A percentile compares a stretch with the other conserved stretches of the same genome.
Conservation (phyloP, 106 monocot genomes). For the Phalaenopsis equestris region DNA sequence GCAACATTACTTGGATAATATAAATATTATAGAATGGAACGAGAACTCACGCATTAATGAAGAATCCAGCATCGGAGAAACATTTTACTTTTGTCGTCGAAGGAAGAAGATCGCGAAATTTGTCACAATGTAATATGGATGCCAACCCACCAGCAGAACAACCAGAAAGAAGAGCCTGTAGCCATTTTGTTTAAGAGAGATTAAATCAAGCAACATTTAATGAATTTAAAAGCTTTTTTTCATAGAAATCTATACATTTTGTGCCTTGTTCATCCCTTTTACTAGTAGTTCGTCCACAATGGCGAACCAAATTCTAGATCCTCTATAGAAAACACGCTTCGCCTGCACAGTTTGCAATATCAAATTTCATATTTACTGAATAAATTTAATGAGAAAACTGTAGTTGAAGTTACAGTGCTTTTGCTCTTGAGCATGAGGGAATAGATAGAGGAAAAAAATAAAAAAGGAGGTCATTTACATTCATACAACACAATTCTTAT, state of each 20-base stretch:
- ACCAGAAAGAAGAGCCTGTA: conserved; percentile 88
- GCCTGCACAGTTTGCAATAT: background rate
- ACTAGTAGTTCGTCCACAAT: conserved; percentile 21
- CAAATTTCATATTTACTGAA: background rate
- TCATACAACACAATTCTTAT: too few relatives aligned
- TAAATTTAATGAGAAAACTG: background rate
- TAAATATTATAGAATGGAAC: background rate
- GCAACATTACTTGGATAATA: background rate
- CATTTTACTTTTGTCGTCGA: conserved; percentile 70
- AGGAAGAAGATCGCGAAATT: conserved; percentile 66
- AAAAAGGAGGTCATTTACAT: background rate
- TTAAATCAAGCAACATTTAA: background rate
- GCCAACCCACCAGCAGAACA: conserved; percentile 97
- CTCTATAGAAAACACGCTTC: conserved; percentile 16
- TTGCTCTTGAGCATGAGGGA: background rate
- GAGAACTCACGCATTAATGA: conserved; percentile 76
- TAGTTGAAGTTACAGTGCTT: background rate
- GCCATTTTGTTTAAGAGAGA: background rate
- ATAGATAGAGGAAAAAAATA: background rate
- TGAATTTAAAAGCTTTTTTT: background rate
- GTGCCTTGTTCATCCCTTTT: conserved; percentile 27
- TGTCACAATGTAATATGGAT: conserved; percentile 84
- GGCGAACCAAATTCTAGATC: conserved; percentile 19
- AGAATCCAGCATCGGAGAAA: conserved; percentile 92
- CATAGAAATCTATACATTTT: conserved; percentile 10